These are phyloP conservation scores for Acer saccharum DNA, from an alignment of 345 rosid species.

Conservation along the genomic window DNA sequence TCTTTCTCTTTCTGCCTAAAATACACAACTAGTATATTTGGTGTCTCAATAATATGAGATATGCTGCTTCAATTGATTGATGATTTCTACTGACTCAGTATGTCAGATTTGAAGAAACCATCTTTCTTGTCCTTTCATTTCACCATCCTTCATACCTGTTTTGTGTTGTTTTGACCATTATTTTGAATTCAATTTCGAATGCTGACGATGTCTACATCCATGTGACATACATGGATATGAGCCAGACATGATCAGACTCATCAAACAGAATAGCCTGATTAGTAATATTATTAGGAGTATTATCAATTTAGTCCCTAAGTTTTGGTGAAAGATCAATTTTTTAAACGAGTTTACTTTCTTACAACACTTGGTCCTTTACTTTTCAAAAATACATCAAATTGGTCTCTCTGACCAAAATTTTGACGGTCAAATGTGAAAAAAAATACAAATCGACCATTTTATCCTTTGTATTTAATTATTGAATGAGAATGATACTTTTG, in stretches of 20 bases:
- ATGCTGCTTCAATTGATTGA: neutral
- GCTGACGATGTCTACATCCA: neutral
- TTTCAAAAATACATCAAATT: too few relatives aligned
- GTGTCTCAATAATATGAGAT: neutral
- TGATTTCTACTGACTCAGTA: neutral
- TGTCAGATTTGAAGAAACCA: neutral
- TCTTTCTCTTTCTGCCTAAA: neutral
- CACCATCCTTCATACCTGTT: neutral
- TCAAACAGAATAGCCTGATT: neutral
- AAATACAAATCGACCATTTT: too few relatives aligned
- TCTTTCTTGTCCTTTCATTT: conserved; percentile 3
- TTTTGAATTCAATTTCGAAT: neutral
- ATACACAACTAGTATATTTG: neutral
- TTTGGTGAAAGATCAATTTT: too few relatives aligned
- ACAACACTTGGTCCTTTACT: too few relatives aligned
- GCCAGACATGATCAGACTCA: neutral
- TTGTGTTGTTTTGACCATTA: neutral
- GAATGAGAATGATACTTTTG: too few relatives aligned
- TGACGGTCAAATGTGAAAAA: too few relatives aligned
- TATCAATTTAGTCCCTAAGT: too few relatives aligned
- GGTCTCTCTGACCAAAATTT: too few relatives aligned
- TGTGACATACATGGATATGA: neutral
- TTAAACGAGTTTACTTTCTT: too few relatives aligned
- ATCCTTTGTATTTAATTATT: too few relatives aligned
- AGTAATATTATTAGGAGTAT: neutral